Base-by-base conservation (phyloP, 169 alveolate genomes). In the Eimeria zaria region DNA sequence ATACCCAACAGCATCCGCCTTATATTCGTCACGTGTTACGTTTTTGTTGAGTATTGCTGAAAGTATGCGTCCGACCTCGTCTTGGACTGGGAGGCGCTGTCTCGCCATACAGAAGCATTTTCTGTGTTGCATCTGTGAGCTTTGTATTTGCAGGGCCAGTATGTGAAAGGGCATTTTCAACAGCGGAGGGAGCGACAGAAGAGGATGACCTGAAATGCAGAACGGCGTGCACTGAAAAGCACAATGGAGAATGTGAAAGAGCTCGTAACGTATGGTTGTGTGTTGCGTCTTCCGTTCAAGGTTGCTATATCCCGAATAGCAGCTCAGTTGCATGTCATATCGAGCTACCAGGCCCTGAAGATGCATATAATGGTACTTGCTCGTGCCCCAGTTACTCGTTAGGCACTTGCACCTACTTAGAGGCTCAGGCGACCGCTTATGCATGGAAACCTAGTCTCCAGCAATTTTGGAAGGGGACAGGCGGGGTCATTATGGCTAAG, bases 401-500 rank as follows among this genome's bases (percentile, higher is more conserved):
- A 69, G 92, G 92, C 62, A 60, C 92, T 36, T 84, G 92, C 58
- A 84, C 92, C 16, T 58, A 46, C 30, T 27, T 58, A 44, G 92
- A 84, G 80, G 92, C 92, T 36, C 39, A 84, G 1, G 92, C 78
- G 20, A 84, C 92, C 7, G 60, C 58, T 1, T 84, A 46, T 60
- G 74, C 67, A 27, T 84, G 92, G 92, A 39, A 84, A 44, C 8
- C 60, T 27, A 84, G 33, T 58, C 39, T 84, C 16, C 18, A 78
- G 33, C 92, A 84, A 80, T 84, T 55, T 44, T 58, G 51, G 53
- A 67, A 41, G 4, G 92, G 78, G 2, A 39, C 53, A 30, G 44
- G 30, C 80, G 92, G 92, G 36, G 92, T 84, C 92, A 84, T 84
- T 58, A 20, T 84, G 74, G 92, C 92, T 44, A 84, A 60, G 7